Percentiles rank a stretch among this genome's conserved stretches.
Conservation (phyloP, 1,139 yeast species). For the Blastobotrys capitulatus region DNA sequence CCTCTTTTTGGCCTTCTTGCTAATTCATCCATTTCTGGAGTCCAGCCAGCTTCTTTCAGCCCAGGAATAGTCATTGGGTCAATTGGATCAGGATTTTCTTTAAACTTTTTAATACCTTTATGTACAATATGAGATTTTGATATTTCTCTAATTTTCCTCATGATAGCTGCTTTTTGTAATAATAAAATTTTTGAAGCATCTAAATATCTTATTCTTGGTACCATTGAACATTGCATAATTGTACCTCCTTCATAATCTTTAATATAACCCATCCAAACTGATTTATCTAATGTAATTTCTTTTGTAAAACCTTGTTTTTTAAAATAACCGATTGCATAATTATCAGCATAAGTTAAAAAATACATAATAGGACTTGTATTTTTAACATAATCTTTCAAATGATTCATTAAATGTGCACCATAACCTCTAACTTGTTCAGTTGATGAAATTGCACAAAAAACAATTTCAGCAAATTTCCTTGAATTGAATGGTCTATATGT, state of each 20-base stretch:
- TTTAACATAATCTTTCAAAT: conserved; percentile 87
- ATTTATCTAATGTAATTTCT: conserved; percentile 79
- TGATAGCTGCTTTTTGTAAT: conserved; percentile 86
- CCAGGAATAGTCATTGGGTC: conserved; percentile 86
- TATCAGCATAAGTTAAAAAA: conserved; percentile 94
- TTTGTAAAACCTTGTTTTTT: conserved; percentile 97
- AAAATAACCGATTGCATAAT: conserved; percentile 97
- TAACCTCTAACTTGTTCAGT: conserved; percentile 98
- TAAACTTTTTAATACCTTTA: conserved; percentile 74
- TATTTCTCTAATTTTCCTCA: conserved; percentile 72
- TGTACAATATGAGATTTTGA: conserved; percentile 76
- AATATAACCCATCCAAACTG: conserved; percentile 96
- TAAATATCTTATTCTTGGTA: conserved; percentile 79
- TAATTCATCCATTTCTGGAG: conserved; percentile 94
- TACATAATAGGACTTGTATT: conserved; percentile 83
- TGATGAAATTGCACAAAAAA: conserved; percentile 94
- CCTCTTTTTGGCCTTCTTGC: conserved; percentile 94
- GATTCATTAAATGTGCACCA: conserved; percentile 98
- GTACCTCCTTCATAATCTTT: conserved; percentile 99
- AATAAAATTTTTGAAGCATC: conserved; percentile 83
- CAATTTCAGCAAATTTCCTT: conserved; percentile 93
- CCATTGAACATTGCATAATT: conserved; percentile 93
- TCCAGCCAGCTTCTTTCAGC: conserved; percentile 91
- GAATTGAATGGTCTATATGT: conserved; percentile 91
- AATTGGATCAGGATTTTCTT: conserved; percentile 33